Evolutionary conservation across 345 rosid species (phyloP).

Genomic region (Brassica incana): DNA sequence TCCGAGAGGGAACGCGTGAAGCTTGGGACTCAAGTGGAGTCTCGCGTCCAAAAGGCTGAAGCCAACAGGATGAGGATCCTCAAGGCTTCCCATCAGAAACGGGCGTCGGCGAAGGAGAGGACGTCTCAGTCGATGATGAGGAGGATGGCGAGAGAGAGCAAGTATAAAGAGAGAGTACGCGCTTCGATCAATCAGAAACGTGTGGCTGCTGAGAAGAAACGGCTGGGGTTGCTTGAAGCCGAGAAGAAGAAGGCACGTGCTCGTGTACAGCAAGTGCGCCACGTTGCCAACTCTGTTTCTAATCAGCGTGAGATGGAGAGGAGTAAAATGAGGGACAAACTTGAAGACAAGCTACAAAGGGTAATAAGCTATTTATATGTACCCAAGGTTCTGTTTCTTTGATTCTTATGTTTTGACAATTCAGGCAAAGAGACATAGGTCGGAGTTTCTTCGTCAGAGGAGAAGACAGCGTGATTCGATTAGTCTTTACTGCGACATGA

Average conservation of each 20-base stretch:
- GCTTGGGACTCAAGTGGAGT: slow-evolving; percentile 79
- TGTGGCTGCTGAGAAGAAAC: slow-evolving; percentile 88
- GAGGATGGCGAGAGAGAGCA: slow-evolving; percentile 80
- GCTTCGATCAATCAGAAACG: slow-evolving; percentile 92
- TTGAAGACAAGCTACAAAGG: slow-evolving; percentile 86
- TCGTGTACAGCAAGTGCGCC: slow-evolving; percentile 67
- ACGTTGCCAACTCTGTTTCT: slow-evolving; percentile 70
- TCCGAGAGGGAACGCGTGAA: slow-evolving; percentile 75
- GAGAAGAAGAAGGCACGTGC: slow-evolving; percentile 88
- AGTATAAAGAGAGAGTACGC: slow-evolving; percentile 79
- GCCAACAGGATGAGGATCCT: slow-evolving; percentile 85
- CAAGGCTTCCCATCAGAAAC: slow-evolving; percentile 66
- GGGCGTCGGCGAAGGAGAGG: slow-evolving; percentile 81
- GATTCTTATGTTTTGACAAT: slow-evolving; percentile 15
- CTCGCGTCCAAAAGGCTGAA: slow-evolving; percentile 84
- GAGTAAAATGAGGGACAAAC: slow-evolving; percentile 71
- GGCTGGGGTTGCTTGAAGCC: slow-evolving; percentile 78
- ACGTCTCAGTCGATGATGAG: slow-evolving; percentile 73
- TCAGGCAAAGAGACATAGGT: slow-evolving; percentile 85
- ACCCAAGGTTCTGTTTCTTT: neutral
- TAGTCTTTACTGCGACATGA: slow-evolving; percentile 48
- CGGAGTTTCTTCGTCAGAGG: slow-evolving; percentile 89
- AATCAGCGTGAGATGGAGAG: slow-evolving; percentile 90
- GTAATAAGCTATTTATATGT: slow-evolving; percentile 32
- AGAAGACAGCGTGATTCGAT: slow-evolving; percentile 58